Evolutionary conservation across 1,284 basidiomycete species (phyloP).

Genomic region (Chalciporus sp.): DNA sequence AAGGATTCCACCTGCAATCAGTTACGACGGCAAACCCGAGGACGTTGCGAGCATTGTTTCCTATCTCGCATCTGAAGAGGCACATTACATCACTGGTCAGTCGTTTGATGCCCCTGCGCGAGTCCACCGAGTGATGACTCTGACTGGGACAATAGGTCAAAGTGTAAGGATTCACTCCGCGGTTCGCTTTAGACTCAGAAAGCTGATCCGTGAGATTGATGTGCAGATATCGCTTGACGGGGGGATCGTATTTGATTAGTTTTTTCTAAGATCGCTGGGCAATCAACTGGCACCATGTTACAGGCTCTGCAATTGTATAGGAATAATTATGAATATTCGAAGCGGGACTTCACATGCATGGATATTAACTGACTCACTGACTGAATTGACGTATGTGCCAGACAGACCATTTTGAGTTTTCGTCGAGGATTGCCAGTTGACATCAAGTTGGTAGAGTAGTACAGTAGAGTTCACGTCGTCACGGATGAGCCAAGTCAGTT

Average conservation of each 20-base stretch:
- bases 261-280: no score
- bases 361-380: no score
- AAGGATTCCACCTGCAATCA: constrained; percentile 18
- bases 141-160: constrained; percentile 1
- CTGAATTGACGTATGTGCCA: no score
- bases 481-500: neutral
- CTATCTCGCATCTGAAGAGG: no score
- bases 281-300: no score
- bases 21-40: neutral
- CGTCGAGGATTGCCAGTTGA: no score
- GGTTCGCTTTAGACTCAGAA: neutral
- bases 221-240: constrained; percentile 9
- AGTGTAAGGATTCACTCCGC: constrained; percentile 3
- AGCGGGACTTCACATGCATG: no score
- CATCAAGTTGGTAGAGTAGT: neutral
- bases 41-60: no score
- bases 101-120: no score
- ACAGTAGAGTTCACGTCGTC: neutral
- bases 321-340: neutral
- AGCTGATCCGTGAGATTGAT: neutral
- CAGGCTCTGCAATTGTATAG: neutral
- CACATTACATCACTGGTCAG: no score
- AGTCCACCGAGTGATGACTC: neutral
- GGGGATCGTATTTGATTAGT: neutral
- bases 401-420: no score